phyloP scores from a whole-genome alignment of 1,284 basidiomycete genomes.

The Cystobasidium pallidum region DNA sequence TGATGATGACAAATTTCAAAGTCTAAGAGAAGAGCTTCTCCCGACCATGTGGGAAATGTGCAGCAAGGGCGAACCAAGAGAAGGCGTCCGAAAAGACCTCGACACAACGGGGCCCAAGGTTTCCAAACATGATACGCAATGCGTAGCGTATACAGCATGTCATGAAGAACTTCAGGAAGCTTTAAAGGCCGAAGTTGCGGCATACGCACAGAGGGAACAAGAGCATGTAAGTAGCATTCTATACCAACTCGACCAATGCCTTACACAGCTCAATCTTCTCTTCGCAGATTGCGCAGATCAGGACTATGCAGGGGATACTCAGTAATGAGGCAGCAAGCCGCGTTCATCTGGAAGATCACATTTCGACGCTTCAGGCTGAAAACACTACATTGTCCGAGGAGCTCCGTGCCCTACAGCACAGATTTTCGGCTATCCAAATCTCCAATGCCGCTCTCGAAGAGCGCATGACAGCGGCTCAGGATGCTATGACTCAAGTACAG shows the following conservation, averaged over 20 bases:
- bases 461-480: neutral
- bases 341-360: neutral
- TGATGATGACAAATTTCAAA: neutral
- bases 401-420: neutral
- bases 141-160: neutral
- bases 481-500: neutral
- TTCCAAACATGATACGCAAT: neutral
- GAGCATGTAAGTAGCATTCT: neutral
- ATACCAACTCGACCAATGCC: neutral
- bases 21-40: neutral
- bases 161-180: neutral
- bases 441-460: neutral
- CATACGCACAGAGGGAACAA: neutral
- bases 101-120: neutral
- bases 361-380: neutral
- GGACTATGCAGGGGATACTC: neutral
- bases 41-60: neutral
- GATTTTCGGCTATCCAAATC: neutral
- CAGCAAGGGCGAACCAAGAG: neutral
- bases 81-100: neutral
- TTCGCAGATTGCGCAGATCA: neutral
- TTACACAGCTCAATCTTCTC: neutral
- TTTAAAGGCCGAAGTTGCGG: neutral
- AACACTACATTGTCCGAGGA: neutral
- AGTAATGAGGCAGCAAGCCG: slow-evolving; percentile 2